Conservation (phyloP, 179 eudicot genomes). For the Patellifolia procumbens region DNA sequence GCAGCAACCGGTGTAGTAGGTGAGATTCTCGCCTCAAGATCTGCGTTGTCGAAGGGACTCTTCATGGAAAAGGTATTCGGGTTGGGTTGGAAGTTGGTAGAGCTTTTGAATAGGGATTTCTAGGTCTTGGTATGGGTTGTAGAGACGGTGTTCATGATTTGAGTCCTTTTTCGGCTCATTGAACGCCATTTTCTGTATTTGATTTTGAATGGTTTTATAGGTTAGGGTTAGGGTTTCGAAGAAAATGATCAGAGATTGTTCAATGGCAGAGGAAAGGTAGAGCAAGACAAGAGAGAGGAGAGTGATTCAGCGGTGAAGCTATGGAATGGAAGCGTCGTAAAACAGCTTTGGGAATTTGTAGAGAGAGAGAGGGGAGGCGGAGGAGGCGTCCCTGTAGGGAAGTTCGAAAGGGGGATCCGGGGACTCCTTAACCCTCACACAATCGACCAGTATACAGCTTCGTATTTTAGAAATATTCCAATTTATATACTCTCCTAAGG, state of each 20-base stretch:
- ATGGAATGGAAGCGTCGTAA: too few species aligned
- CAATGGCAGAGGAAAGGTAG: neutral
- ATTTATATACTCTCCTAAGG: too few species aligned
- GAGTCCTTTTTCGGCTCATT: neutral
- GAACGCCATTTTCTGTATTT: constrained; percentile 2
- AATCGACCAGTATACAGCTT: too few species aligned
- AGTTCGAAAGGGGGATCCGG: too few species aligned
- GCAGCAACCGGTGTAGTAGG: constrained; percentile 58
- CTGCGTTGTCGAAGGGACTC: constrained; percentile 53
- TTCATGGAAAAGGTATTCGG: constrained; percentile 56
- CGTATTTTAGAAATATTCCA: too few species aligned
- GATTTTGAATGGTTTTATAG: neutral
- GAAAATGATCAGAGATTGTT: neutral
- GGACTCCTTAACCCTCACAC: too few species aligned
- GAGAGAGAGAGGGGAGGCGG: too few species aligned
- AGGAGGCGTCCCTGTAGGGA: too few species aligned
- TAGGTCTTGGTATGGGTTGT: constrained; percentile 52
- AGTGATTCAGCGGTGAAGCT: too few species aligned
- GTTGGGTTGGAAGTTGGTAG: constrained; percentile 53
- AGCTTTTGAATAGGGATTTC: constrained; percentile 42
- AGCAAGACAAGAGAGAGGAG: too few species aligned
- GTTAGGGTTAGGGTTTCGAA: constrained; percentile 3
- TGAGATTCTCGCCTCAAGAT: constrained; percentile 57
- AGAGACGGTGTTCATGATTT: constrained; percentile 29
- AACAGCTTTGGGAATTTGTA: too few species aligned